Conservation (phyloP, 2,329 filamentous ascomycete species). For the Lachnellula occidentalis region DNA sequence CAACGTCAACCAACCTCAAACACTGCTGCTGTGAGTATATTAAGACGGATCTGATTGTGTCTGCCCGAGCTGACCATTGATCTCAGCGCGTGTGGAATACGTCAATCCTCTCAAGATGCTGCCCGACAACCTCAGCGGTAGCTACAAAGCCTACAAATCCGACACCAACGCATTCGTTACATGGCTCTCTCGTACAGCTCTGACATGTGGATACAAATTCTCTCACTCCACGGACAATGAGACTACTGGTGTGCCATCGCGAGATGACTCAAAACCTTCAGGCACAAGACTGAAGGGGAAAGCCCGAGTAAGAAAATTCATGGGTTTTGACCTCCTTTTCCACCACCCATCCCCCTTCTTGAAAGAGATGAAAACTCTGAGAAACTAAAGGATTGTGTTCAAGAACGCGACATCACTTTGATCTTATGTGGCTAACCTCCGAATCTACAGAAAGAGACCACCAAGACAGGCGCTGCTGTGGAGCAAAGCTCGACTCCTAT, state of each 20-base stretch:
- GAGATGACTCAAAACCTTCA: neutral
- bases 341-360: neutral
- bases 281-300: neutral
- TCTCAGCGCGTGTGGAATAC: too few species aligned
- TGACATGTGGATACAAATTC: neutral
- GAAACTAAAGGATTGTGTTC: too few species aligned
- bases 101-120: neutral
- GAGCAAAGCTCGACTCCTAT: too few species aligned
- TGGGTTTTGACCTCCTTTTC: neutral
- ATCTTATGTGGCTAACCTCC: neutral
- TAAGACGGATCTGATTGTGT: too few species aligned
- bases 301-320: neutral
- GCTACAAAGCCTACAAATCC: neutral
- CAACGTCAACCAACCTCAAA: too few species aligned
- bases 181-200: neutral
- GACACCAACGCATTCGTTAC: neutral
- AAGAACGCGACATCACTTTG: neutral
- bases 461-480: neutral
- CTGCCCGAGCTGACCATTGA: too few species aligned
- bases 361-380: too few species aligned
- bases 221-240: neutral
- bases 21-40: too few species aligned
- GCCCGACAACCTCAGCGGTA: neutral
- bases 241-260: neutral
- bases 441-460: neutral